A percentile compares a stretch with the other conserved stretches of the same genome.
These are phyloP conservation scores for Beta macrorhiza DNA, from an alignment of 179 eudicot species.

Conservation along the genomic window DNA sequence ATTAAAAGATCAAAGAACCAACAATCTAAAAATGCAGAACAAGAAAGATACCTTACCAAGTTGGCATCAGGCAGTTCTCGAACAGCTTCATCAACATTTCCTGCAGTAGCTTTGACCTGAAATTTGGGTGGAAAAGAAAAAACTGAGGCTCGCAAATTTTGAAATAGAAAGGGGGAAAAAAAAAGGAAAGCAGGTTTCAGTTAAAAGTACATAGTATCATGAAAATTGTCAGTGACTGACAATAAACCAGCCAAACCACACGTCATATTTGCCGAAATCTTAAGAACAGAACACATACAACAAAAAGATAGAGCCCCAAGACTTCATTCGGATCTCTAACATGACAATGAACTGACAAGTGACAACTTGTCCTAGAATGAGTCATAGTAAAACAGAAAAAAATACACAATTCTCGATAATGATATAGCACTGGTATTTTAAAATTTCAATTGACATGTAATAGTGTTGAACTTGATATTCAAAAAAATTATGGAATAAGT, in stretches of 20 bases:
- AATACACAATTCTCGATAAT: background rate
- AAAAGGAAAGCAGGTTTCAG: conserved; percentile 8
- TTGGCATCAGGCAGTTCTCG: conserved; percentile 63
- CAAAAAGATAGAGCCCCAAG: background rate
- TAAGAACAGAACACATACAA: background rate
- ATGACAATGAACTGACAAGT: background rate
- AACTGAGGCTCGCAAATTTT: conserved; percentile 13
- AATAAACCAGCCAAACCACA: background rate
- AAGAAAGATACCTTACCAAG: conserved; percentile 52
- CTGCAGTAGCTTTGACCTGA: conserved; percentile 57
- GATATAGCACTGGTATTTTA: too few species aligned
- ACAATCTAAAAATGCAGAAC: conserved; percentile 24
- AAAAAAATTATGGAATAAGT: too few species aligned
- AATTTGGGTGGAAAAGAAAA: background rate
- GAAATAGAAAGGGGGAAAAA: background rate
- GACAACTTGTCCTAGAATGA: background rate
- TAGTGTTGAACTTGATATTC: too few species aligned
- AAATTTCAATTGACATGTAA: too few species aligned
- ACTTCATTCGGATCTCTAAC: background rate
- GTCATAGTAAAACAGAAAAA: background rate
- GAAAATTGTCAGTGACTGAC: conserved; percentile 4
- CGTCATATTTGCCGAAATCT: background rate
- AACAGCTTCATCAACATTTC: conserved; percentile 54
- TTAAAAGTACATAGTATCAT: background rate
- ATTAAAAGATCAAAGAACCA: background rate